phyloP scores from a whole-genome alignment of 1,284 basidiomycete species.

The Hemileccinum hortonii region DNA sequence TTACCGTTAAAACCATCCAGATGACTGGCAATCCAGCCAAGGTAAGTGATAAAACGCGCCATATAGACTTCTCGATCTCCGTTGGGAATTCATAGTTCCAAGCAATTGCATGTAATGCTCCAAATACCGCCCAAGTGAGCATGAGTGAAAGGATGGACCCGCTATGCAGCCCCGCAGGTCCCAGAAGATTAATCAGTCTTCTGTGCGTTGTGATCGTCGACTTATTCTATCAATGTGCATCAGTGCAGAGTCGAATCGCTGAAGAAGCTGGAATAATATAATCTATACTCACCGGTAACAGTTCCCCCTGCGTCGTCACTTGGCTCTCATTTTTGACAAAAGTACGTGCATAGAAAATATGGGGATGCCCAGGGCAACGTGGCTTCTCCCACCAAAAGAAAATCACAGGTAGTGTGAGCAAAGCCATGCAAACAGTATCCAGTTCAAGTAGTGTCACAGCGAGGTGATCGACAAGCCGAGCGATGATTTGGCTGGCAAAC shows the following conservation, averaged over 20 bases:
- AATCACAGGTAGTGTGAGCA: conserved; percentile 28
- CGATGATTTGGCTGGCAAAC: conserved; percentile 34
- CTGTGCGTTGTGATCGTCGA: not conserved
- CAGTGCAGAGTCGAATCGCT: not conserved
- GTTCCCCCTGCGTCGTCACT: not conserved
- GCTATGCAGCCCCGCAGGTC: no score
- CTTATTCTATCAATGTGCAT: not conserved
- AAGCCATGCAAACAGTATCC: conserved; percentile 30
- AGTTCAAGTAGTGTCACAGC: conserved; percentile 34
- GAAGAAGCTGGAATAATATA: no score
- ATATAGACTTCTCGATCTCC: not conserved
- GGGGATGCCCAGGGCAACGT: conserved; percentile 7
- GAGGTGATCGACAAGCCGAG: conserved; percentile 23
- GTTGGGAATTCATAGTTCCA: conserved; percentile 1
- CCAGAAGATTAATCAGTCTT: no score
- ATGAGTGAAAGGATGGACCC: no score
- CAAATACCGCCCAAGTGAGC: not conserved
- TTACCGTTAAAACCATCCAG: no score
- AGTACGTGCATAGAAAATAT: not conserved
- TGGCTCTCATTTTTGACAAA: not conserved
- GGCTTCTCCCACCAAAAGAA: conserved; percentile 40
- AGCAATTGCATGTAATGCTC: not conserved
- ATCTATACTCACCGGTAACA: not conserved
- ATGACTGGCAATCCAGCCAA: not conserved
- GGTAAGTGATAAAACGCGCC: not conserved